phyloP scores from a whole-genome alignment of 179 eudicot genomes.

The Sideroxylon spinosum region DNA sequence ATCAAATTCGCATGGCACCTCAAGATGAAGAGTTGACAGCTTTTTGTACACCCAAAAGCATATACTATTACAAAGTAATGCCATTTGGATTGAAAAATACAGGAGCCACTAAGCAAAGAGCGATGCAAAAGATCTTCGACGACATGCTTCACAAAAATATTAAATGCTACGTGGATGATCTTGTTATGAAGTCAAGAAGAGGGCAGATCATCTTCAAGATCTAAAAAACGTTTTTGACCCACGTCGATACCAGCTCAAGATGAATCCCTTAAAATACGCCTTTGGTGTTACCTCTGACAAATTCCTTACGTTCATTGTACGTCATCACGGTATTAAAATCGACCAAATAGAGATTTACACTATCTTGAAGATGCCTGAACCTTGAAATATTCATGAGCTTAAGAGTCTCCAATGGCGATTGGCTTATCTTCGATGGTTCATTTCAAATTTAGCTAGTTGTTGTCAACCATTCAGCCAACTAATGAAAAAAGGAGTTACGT shows the following conservation, averaged over 20 bases:
- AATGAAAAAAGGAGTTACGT: not conserved
- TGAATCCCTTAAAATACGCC: not conserved
- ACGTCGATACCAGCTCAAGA: not conserved
- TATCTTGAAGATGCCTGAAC: not conserved
- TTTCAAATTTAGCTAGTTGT: not conserved
- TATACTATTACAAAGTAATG: not conserved
- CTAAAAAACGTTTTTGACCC: not conserved
- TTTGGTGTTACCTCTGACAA: not conserved
- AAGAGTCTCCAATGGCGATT: not conserved
- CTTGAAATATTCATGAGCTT: not conserved
- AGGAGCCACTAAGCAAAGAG: no score
- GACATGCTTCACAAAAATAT: not conserved
- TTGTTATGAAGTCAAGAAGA: not conserved
- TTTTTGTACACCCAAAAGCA: not conserved
- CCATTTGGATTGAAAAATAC: not conserved
- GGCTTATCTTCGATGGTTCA: not conserved
- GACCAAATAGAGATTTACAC: not conserved
- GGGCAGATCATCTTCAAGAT: not conserved
- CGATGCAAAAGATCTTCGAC: no score
- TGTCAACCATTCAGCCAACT: not conserved
- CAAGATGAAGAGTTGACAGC: not conserved
- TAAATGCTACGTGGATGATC: not conserved
- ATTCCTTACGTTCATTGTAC: no score
- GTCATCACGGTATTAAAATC: no score
- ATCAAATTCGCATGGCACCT: not conserved